Conservation (phyloP, 2,329 filamentous ascomycete species). For the Chaetomium sp. region DNA sequence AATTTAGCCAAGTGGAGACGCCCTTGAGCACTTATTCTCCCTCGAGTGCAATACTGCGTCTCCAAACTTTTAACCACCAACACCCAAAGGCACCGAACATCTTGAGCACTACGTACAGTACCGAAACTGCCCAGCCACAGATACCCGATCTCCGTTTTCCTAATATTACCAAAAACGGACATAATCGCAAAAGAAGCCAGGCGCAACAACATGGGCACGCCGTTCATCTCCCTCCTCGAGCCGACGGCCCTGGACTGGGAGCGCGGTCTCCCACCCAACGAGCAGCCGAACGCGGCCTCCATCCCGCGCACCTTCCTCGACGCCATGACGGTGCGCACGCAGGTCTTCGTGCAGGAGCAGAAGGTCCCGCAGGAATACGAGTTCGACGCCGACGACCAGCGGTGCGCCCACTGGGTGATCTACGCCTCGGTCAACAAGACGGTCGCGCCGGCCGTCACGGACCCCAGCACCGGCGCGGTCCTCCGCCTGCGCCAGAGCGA, state of each 20-base stretch:
- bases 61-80: background rate
- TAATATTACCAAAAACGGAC: background rate
- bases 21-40: background rate
- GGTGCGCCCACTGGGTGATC: constrained; percentile 76
- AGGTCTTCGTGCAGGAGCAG: constrained; percentile 65
- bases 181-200: background rate
- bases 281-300: constrained; percentile 45
- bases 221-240: constrained; percentile 52
- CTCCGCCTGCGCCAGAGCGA: constrained; percentile 48
- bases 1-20: constrained; percentile 6
- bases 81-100: background rate
- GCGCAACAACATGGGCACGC: constrained; percentile 40
- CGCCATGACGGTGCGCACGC: constrained; percentile 63
- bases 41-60: background rate
- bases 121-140: background rate
- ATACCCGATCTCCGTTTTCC: background rate
- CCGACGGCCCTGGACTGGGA: constrained; percentile 56
- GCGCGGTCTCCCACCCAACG: constrained; percentile 42
- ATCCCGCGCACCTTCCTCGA: constrained; percentile 62
- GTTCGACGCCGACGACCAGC: constrained; percentile 76
- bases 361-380: constrained; percentile 65
- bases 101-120: background rate
- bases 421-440: constrained; percentile 66
- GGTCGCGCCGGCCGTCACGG: constrained; percentile 46
- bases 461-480: constrained; percentile 47